Conservation (phyloP, 768 basidiomycete genomes). For the Russula sp. region DNA sequence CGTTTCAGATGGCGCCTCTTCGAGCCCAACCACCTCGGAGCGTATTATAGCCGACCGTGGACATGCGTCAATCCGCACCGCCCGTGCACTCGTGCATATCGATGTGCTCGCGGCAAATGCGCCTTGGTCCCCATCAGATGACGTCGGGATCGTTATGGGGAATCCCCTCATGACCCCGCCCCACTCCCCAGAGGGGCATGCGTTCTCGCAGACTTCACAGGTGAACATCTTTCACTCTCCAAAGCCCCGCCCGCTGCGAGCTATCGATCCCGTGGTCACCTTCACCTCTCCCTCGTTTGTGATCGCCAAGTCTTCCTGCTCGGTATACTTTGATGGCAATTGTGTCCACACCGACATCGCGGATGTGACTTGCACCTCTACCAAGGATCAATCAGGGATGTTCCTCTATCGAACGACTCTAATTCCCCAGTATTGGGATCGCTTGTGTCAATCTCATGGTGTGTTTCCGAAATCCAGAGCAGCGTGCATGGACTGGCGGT, state of each 20-base stretch:
- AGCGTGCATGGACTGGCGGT: background rate
- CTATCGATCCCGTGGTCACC: slow-evolving; percentile 63
- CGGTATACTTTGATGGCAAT: slow-evolving; percentile 42
- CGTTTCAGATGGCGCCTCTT: slow-evolving; percentile 14
- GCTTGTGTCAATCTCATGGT: slow-evolving; percentile 51
- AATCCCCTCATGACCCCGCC: slow-evolving; percentile 17
- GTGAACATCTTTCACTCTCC: slow-evolving; percentile 25
- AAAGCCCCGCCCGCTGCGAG: slow-evolving; percentile 43
- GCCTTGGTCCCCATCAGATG: slow-evolving; percentile 22
- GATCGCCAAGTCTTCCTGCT: slow-evolving; percentile 47
- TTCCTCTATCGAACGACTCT: slow-evolving; percentile 54
- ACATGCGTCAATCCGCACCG: slow-evolving; percentile 26
- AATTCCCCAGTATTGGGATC: slow-evolving; percentile 59
- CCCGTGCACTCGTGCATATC: slow-evolving; percentile 28
- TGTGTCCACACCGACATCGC: slow-evolving; percentile 45
- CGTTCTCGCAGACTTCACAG: slow-evolving; percentile 11
- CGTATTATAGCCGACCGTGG: slow-evolving; percentile 14
- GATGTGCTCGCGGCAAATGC: slow-evolving; percentile 18
- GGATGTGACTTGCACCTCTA: slow-evolving; percentile 19
- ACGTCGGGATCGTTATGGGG: slow-evolving; percentile 17
- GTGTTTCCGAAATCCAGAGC: slow-evolving; percentile 20
- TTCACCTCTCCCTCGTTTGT: slow-evolving; percentile 45
- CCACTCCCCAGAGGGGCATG: slow-evolving; percentile 17
- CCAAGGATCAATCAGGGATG: slow-evolving; percentile 13
- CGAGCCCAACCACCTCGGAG: slow-evolving; percentile 14